These are phyloP conservation scores for Polygonum maritimum DNA, from an alignment of 148 eudicot species.

Conservation along the genomic window DNA sequence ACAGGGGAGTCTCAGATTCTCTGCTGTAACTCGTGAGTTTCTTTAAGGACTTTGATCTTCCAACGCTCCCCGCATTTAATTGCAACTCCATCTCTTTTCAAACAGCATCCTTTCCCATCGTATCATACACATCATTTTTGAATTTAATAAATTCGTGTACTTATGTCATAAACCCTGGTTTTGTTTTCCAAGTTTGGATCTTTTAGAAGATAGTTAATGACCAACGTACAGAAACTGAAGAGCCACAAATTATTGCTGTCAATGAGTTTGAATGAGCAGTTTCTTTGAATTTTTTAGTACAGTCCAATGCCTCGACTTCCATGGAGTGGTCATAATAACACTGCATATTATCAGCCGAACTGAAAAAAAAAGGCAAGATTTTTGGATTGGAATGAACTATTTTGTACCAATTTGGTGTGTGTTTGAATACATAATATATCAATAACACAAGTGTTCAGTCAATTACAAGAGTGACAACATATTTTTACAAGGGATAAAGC, in stretches of 20 bases:
- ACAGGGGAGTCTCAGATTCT: slow-evolving; percentile 12
- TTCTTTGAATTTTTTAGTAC: too few species aligned
- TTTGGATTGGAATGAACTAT: neutral
- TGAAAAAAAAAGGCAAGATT: neutral
- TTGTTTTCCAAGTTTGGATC: neutral
- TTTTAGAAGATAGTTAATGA: too few species aligned
- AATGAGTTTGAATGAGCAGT: too few species aligned
- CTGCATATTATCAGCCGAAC: neutral
- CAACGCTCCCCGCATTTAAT: slow-evolving; percentile 10
- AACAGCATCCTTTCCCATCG: neutral
- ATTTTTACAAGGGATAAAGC: too few species aligned
- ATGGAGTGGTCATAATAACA: neutral
- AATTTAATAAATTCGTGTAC: neutral
- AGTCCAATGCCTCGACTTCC: neutral
- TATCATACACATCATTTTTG: neutral
- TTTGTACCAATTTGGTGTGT: neutral
- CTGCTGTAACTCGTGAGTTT: slow-evolving; percentile 9
- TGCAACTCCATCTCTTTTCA: neutral
- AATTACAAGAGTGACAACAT: too few species aligned
- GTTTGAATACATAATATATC: too few species aligned
- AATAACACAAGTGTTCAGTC: too few species aligned
- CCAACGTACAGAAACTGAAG: too few species aligned
- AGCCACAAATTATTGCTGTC: too few species aligned
- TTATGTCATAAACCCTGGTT: too few species aligned
- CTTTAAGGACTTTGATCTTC: neutral